These are phyloP conservation scores for Choanephora cucurbitarum DNA, from an alignment of 371 early-diverging fungal species.

Conservation along the genomic window DNA sequence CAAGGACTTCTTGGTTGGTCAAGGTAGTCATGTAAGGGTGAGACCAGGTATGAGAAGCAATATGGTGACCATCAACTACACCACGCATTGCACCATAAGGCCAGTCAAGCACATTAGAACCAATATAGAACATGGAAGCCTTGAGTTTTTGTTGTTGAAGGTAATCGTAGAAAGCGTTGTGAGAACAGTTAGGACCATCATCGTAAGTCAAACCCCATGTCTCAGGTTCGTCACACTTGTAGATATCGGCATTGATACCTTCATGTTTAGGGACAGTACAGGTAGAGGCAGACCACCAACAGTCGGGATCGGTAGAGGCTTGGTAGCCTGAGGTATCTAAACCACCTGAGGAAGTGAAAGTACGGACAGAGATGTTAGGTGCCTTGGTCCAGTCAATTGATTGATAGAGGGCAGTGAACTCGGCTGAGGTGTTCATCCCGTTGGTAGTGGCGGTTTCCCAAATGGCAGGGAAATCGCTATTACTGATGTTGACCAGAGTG, in stretches of 20 bases:
- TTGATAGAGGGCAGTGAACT: constrained; percentile 45
- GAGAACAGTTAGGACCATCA: constrained; percentile 57
- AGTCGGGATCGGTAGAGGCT: constrained; percentile 41
- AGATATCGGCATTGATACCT: constrained; percentile 43
- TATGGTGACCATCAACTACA: constrained; percentile 53
- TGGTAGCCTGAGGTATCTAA: constrained; percentile 35
- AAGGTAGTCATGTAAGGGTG: constrained; percentile 57
- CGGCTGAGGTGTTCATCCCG: constrained; percentile 38
- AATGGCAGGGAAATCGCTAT: constrained; percentile 42
- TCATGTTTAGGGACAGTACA: constrained; percentile 41
- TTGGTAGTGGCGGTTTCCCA: constrained; percentile 49
- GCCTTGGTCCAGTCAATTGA: constrained; percentile 50
- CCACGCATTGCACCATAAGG: constrained; percentile 56
- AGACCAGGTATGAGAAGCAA: constrained; percentile 60
- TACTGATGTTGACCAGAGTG: constrained; percentile 22
- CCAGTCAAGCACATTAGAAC: constrained; percentile 52
- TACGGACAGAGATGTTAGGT: constrained; percentile 39
- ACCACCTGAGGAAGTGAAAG: constrained; percentile 24
- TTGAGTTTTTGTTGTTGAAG: constrained; percentile 31
- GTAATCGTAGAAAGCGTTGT: constrained; percentile 53
- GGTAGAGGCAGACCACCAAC: constrained; percentile 48
- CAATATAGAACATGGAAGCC: constrained; percentile 33
- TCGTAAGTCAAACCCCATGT: constrained; percentile 52
- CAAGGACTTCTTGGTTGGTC: constrained; percentile 55
- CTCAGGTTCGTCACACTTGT: constrained; percentile 42